Conservation (phyloP, 2,329 filamentous ascomycete species). For the Microdochium trichocladiopsis region DNA sequence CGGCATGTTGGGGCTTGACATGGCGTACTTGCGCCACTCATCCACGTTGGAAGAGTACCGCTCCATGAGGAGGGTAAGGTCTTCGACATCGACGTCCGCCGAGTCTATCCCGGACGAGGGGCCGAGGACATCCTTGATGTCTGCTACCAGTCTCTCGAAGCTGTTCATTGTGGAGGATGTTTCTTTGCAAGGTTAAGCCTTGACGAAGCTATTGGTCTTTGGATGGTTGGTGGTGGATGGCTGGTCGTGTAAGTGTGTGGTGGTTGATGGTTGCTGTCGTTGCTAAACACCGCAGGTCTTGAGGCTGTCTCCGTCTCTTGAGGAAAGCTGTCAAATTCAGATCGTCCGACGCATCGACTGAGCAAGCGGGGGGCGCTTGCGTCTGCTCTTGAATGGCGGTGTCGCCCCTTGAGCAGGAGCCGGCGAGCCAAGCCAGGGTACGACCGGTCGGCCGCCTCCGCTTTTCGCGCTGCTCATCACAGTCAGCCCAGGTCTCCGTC, state of each 20-base stretch:
- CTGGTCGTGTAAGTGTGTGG: background rate
- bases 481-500: background rate
- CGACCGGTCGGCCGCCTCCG: background rate
- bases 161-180: constrained; percentile 21
- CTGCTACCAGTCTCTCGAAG: constrained; percentile 65
- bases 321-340: background rate
- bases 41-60: constrained; percentile 60
- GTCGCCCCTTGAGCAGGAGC: background rate
- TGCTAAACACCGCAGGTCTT: background rate
- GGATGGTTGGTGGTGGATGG: too few relatives aligned
- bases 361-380: background rate
- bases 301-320: background rate
- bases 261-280: background rate
- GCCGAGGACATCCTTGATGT: constrained; percentile 69
- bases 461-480: background rate
- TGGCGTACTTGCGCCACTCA: constrained; percentile 71
- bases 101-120: constrained; percentile 77
- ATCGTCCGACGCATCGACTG: background rate
- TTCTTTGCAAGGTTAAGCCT: background rate
- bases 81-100: constrained; percentile 68
- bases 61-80: constrained; percentile 67
- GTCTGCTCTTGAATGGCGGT: background rate
- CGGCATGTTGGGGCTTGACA: constrained; percentile 59
- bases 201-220: background rate
- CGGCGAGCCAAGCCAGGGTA: background rate